Conservation (phyloP, 768 basidiomycete genomes). For the Crassisporium funariophilum region DNA sequence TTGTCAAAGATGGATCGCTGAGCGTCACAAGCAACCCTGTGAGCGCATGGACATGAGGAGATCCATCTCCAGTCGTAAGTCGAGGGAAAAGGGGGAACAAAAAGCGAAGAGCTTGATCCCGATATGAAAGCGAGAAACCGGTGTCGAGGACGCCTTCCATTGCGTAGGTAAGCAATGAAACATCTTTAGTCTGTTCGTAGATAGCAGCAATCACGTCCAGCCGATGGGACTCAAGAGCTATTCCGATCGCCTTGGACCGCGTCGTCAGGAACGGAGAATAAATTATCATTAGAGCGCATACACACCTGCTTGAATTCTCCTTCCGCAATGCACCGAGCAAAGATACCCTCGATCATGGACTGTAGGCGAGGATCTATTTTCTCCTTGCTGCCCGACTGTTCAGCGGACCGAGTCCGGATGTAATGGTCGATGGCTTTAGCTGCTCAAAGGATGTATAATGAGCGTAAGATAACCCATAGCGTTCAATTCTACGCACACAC, state of each 20-base stretch:
- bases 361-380: slow-evolving; percentile 82
- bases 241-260: slow-evolving; percentile 77
- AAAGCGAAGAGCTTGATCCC: slow-evolving; percentile 78
- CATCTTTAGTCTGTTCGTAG: slow-evolving; percentile 74
- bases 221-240: slow-evolving; percentile 89
- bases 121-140: slow-evolving; percentile 83
- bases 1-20: slow-evolving; percentile 77
- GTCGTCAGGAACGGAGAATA: slow-evolving; percentile 14
- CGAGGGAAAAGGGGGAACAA: slow-evolving; percentile 85
- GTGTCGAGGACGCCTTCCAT: slow-evolving; percentile 92
- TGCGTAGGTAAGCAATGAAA: slow-evolving; percentile 81
- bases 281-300: slow-evolving; percentile 8
- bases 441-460: slow-evolving; percentile 31
- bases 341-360: slow-evolving; percentile 86
- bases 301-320: slow-evolving; percentile 89
- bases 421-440: slow-evolving; percentile 97
- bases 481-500: slow-evolving; percentile 65
- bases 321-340: slow-evolving; percentile 81
- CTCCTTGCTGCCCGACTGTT: slow-evolving; percentile 49
- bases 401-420: slow-evolving; percentile 67
- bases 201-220: slow-evolving; percentile 84
- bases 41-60: slow-evolving; percentile 75
- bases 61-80: slow-evolving; percentile 69
- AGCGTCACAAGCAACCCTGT: slow-evolving; percentile 91
- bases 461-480: not conserved